Evolutionary conservation across 305 asterid genomes (phyloP).

Genomic region (Fraxinus paxiana): DNA sequence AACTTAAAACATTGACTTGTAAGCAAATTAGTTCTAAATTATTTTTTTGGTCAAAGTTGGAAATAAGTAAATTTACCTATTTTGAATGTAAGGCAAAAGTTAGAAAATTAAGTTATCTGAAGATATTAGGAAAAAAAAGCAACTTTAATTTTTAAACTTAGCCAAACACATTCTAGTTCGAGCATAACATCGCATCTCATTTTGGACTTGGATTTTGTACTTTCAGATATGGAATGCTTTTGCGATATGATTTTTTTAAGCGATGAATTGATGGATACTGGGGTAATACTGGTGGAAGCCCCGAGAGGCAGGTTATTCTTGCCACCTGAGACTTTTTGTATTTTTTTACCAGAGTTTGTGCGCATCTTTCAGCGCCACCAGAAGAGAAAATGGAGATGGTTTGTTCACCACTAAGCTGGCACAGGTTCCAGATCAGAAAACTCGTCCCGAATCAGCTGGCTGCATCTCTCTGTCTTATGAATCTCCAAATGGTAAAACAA

Average conservation of each 20-base stretch:
- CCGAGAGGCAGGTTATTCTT: background rate
- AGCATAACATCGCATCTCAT: slow-evolving; percentile 26
- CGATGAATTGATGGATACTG: background rate
- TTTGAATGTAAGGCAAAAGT: background rate
- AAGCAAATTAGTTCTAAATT: background rate
- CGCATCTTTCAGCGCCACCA: slow-evolving; percentile 18
- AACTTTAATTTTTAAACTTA: background rate
- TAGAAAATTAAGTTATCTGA: background rate
- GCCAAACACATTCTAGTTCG: background rate
- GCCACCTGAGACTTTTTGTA: background rate
- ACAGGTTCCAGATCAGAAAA: background rate
- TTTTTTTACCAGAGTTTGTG: background rate
- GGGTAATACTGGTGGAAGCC: background rate
- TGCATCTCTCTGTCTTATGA: background rate
- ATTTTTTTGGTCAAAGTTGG: background rate
- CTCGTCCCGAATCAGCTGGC: background rate
- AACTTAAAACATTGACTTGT: background rate
- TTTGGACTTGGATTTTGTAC: background rate
- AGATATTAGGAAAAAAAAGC: background rate
- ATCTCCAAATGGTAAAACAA: background rate
- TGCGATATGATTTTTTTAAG: background rate
- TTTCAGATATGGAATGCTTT: background rate
- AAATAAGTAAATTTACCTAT: background rate
- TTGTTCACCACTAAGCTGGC: background rate
- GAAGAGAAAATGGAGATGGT: slow-evolving; percentile 9